Conservation (phyloP, 2,329 filamentous ascomycete genomes). For the Alternaria hordeiaustralica region DNA sequence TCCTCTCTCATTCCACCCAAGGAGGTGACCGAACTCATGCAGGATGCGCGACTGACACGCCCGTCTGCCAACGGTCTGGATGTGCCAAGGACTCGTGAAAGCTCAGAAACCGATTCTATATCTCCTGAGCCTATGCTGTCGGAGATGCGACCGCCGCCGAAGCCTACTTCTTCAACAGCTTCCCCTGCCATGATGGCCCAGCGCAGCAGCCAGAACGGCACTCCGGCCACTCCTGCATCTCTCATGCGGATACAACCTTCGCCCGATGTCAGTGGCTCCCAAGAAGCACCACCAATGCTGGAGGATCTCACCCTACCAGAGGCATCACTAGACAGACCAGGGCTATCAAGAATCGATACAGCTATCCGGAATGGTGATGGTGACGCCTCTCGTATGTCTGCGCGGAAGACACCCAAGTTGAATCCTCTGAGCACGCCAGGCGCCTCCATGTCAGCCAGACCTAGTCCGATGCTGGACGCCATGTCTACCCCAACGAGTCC, state of each 20-base stretch:
- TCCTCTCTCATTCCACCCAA: constrained; percentile 54
- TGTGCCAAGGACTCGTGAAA: constrained; percentile 42
- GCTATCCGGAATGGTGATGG: constrained; percentile 54
- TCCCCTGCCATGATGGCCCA: constrained; percentile 70
- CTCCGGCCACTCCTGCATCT: constrained; percentile 78
- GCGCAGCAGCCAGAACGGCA: constrained; percentile 38
- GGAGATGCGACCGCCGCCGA: constrained; percentile 67
- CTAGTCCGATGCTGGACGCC: constrained; percentile 61
- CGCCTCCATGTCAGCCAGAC: constrained; percentile 34
- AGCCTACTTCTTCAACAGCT: constrained; percentile 67
- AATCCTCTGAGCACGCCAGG: constrained; percentile 61
- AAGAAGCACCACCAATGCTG: constrained; percentile 48
- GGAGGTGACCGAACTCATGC: constrained; percentile 51
- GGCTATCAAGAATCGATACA: constrained; percentile 61
- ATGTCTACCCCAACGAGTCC: constrained; percentile 59
- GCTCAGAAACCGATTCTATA: constrained; percentile 57
- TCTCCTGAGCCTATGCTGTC: constrained; percentile 57
- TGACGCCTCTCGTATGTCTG: constrained; percentile 66
- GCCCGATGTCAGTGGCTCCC: constrained; percentile 35
- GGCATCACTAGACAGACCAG: constrained; percentile 59
- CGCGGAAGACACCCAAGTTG: constrained; percentile 71
- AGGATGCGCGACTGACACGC: constrained; percentile 42
- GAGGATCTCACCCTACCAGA: constrained; percentile 77
- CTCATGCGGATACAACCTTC: constrained; percentile 68
- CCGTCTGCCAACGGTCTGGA: constrained; percentile 32